These are phyloP conservation scores for Xylaria acuta DNA, from an alignment of 495 filamentous ascomycete genomes.

Conservation along the genomic window DNA sequence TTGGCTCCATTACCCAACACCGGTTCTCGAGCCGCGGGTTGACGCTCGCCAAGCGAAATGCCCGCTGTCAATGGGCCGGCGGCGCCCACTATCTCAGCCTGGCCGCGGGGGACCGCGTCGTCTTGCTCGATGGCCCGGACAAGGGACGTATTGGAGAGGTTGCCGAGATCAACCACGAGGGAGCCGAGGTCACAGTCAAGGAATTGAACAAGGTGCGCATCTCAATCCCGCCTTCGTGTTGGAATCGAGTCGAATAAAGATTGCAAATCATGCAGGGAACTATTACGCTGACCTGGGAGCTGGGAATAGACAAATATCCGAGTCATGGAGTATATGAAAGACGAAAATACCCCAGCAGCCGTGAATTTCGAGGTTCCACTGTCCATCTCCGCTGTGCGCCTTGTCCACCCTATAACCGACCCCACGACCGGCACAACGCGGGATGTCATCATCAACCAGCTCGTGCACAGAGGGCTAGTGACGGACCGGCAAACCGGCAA, in stretches of 20 bases:
- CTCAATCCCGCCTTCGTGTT: background rate
- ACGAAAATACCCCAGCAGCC: background rate
- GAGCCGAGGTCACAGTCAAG: constrained; percentile 65
- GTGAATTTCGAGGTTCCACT: constrained; percentile 52
- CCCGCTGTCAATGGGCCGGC: constrained; percentile 51
- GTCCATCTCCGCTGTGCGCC: constrained; percentile 72
- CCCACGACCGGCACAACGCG: constrained; percentile 63
- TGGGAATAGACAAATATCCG: constrained; percentile 32
- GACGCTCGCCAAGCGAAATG: constrained; percentile 37
- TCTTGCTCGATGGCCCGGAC: constrained; percentile 74
- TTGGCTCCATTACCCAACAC: constrained; percentile 56
- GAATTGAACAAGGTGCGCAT: constrained; percentile 71
- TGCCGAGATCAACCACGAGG: constrained; percentile 58
- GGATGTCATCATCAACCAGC: constrained; percentile 77
- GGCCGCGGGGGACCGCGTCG: constrained; percentile 74
- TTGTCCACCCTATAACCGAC: constrained; percentile 77
- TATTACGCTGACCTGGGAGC: constrained; percentile 3
- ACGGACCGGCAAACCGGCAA: constrained; percentile 54
- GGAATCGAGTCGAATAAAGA: background rate
- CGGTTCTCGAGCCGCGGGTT: constrained; percentile 36
- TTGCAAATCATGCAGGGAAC: background rate
- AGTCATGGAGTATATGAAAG: background rate
- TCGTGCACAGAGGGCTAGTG: constrained; percentile 53
- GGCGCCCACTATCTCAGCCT: constrained; percentile 69
- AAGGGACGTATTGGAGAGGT: constrained; percentile 82